Evolutionary conservation across 768 basidiomycete genomes (phyloP), one percentile per base, ranked within the genome.

Genomic region (Wakefieldia striispora): DNA sequence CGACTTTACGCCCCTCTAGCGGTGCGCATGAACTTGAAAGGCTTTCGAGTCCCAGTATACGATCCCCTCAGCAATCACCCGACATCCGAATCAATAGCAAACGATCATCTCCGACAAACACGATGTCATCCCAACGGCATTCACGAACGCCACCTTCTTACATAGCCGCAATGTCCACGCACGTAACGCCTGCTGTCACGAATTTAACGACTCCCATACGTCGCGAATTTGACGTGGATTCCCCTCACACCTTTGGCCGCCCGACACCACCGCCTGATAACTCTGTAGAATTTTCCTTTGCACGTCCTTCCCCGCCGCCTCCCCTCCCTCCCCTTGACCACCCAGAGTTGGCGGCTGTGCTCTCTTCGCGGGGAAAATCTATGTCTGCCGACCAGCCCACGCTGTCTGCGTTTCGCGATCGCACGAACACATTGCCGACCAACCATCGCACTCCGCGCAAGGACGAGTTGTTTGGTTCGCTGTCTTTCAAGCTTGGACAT

Each of bases 301-400:
- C 57, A 60, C 46, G 41, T 65, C 55, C 54, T 66, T 70, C 72
- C 17, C 60, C 69, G 26, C 73, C 67, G 4, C 82, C 82, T 9
- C 81, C 82, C 13, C 58, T 84, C 31, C 81, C 82, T n/a, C 71
- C 79, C 14, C 72, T 82, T 24, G 66, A 75, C 45, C 83, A 70
- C 51, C 70, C 72, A 24, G 64, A 65, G 33, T 45, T 70, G 37
- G 41, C 61, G 3, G 51, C 59, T 9, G 53, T 40, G 14, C 53
- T 64, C 34, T 51, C 56, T 34, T 60, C 58, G 17, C 64, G 54
- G 12, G 57, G 52, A 27, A 58, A 60, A 23, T 40, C 55, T n/a
- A 39, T 21, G 11, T 46, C 55, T 33, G 41, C 43, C 34, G 40
- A 17, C 19, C 51, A 51, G 27, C 33, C 56, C 13, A 13, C 42